These are phyloP conservation scores for Eucalyptus sideroxylon DNA, from an alignment of 345 rosid species.

Conservation along the genomic window DNA sequence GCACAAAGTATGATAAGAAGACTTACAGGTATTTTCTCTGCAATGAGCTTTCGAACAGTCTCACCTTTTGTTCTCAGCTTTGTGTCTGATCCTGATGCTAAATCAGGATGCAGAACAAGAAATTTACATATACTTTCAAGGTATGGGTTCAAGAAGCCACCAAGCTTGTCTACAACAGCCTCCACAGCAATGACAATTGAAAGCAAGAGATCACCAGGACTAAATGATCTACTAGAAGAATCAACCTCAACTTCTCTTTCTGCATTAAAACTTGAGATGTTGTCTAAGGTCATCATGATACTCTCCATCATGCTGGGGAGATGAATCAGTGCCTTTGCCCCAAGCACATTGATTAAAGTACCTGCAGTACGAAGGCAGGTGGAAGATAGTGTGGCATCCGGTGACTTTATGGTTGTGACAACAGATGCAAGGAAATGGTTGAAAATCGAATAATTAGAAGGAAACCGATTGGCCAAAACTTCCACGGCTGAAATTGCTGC, in stretches of 20 bases:
- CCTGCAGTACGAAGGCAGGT: conserved; percentile 70
- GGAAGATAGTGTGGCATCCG: conserved; percentile 46
- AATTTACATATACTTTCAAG: conserved; percentile 61
- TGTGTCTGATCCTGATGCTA: conserved; percentile 32
- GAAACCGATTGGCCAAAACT: conserved; percentile 55
- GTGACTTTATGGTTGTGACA: conserved; percentile 46
- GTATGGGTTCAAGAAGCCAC: conserved; percentile 83
- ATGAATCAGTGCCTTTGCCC: conserved; percentile 66
- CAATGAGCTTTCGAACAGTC: conserved; percentile 44
- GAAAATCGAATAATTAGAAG: conserved; percentile 57
- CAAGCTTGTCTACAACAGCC: conserved; percentile 82
- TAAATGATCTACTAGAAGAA: not conserved
- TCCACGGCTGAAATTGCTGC: conserved; percentile 74
- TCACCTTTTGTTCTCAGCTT: conserved; percentile 69
- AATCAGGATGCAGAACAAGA: conserved; percentile 54
- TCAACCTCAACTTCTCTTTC: conserved; percentile 4
- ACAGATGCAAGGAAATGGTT: conserved; percentile 58
- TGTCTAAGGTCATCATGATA: conserved; percentile 24
- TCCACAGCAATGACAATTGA: conserved; percentile 69
- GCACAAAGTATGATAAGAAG: not conserved
- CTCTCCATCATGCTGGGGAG: conserved; percentile 71
- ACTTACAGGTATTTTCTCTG: conserved; percentile 81
- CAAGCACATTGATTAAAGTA: conserved; percentile 75
- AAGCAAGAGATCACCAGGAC: conserved; percentile 27
- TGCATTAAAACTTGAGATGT: conserved; percentile 7